Base-by-base conservation (phyloP, 1,139 yeast genomes). In the Geotrichum citri-aurantii region DNA sequence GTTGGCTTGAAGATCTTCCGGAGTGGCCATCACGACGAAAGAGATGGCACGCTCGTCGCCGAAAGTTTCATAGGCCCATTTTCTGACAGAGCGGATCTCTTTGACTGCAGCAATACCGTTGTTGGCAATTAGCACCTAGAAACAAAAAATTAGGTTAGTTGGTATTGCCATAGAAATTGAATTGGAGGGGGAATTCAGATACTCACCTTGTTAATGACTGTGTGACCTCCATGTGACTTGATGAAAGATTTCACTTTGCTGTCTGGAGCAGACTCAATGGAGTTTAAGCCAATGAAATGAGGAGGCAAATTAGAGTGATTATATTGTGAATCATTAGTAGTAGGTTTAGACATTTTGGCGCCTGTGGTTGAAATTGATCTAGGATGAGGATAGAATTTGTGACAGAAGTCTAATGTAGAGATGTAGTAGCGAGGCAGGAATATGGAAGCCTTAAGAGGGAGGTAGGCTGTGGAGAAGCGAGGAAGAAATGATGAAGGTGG, bases 61-160 rank as follows among this genome's bases (percentile, higher is more conserved):
- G 77, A 93, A 93, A 27, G 97, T 91, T 75, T 93, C 98, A 75
- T 93, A 95, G 50, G 98, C 93, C 99, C 99, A 95, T 79, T 92
- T 92, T 75, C 99, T 84, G 55, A 93, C 90, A 12, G 97, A 89
- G 69, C 99, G 83, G 72, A 95, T 95, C 77, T 93, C 98, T 74
- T 93, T 93, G 62, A 93, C 99, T 58, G 99, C 99, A 48, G 96
- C 99, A 73, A 93, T 95, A 82, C 99, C 99, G 73, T 93, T 93
- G 75, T 93, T 93, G 62, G 99, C 98, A 71, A 93, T 93, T 68
- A 93, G 81, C 52, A 93, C 86, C 70, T 73, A 11, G 48, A 7
- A 24, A 14, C 7, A 33, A 33, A 12, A 33, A n/a, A 33, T 11
- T 12, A 33, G 14, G 44, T 21, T 29, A 19, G 50, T 44, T 47